Conservation (phyloP, 495 filamentous ascomycete genomes). For the Polyplosphaeria fusca region DNA sequence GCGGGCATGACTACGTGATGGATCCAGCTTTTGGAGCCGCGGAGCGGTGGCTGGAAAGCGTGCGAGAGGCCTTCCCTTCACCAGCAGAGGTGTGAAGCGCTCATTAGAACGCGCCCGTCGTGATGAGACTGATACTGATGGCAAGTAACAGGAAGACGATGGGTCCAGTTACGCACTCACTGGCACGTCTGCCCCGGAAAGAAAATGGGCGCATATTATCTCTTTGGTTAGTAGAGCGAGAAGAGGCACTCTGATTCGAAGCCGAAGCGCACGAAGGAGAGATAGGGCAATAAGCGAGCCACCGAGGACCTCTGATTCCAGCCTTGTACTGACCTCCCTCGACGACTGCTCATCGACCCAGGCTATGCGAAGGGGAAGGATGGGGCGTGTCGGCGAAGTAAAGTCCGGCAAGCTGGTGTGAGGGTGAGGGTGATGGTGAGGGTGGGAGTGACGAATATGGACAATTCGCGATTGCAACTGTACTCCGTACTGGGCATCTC, state of each 20-base stretch:
- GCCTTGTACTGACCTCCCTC: background rate
- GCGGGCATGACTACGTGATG: conserved; percentile 17
- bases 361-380: conserved; percentile 1
- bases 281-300: no score
- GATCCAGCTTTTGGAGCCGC: conserved; percentile 16
- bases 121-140: background rate
- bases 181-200: background rate
- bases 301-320: no score
- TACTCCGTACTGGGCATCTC: no score
- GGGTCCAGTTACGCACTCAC: background rate
- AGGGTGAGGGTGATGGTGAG: no score
- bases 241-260: no score
- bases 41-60: conserved; percentile 9
- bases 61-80: conserved; percentile 8
- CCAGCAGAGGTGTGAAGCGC: conserved; percentile 1
- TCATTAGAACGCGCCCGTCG: background rate
- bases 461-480: no score
- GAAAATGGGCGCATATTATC: background rate
- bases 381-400: background rate
- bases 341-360: conserved; percentile 3
- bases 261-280: no score
- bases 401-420: no score
- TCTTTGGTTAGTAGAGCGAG: background rate
- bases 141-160: background rate
- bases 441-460: no score